phyloP scores from a whole-genome alignment of 1,284 basidiomycete genomes.

The Spongiforma sp. region DNA sequence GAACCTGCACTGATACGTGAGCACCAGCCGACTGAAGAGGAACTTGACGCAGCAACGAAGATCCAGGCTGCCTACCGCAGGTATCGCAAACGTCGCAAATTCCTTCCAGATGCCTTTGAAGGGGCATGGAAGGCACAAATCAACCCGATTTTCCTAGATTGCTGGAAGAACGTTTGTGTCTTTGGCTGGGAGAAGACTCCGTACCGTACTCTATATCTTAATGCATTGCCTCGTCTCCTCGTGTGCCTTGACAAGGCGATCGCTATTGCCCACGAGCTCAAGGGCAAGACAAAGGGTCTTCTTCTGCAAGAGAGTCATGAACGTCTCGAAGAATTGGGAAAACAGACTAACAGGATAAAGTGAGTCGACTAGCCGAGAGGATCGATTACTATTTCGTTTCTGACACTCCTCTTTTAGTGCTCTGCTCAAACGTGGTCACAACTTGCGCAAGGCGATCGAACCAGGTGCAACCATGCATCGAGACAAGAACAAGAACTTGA shows the following conservation, averaged over 20 bases:
- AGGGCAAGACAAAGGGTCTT: slow-evolving; percentile 41
- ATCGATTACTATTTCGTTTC: neutral
- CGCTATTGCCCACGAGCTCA: slow-evolving; percentile 33
- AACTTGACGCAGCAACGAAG: slow-evolving; percentile 21
- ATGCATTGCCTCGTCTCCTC: slow-evolving; percentile 54
- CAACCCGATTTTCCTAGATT: slow-evolving; percentile 40
- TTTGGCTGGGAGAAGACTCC: slow-evolving; percentile 40
- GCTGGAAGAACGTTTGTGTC: slow-evolving; percentile 34
- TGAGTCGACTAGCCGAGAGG: slow-evolving; percentile 22
- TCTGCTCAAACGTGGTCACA: slow-evolving; percentile 24
- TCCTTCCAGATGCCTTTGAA: slow-evolving; percentile 32
- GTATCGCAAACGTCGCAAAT: slow-evolving; percentile 30
- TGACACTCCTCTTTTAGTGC: slow-evolving; percentile 18
- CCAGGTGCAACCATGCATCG: slow-evolving; percentile 35
- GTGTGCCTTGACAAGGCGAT: slow-evolving; percentile 48
- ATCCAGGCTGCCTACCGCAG: slow-evolving; percentile 25
- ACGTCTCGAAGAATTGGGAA: slow-evolving; percentile 42
- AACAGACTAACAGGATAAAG: slow-evolving; percentile 37
- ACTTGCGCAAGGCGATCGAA: slow-evolving; percentile 34
- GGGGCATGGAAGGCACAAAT: slow-evolving; percentile 31
- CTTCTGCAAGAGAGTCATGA: slow-evolving; percentile 34
- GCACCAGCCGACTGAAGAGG: slow-evolving; percentile 26
- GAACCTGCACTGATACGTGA: slow-evolving; percentile 15
- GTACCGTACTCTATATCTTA: slow-evolving; percentile 53
- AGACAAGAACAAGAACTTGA: slow-evolving; percentile 13